Evolutionary conservation across 192 early-diverging fungal genomes (phyloP), one percentile per base, ranked within the genome.

Genomic region (Umbelopsis isabellina): DNA sequence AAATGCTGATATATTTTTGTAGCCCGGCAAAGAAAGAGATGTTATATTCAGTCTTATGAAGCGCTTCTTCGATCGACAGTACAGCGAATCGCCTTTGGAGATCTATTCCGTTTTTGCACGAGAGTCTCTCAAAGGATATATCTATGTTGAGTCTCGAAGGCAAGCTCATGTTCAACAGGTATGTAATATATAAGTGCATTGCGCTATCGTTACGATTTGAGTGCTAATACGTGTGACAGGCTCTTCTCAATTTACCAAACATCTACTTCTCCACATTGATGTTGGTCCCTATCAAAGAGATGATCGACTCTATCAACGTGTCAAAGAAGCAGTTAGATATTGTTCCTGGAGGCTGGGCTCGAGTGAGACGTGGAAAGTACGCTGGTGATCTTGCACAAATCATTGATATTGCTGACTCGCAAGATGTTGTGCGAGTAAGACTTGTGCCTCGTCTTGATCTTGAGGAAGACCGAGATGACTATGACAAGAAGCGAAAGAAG

Each of bases 331-430:
- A 85, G 49, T 67, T 81, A 0, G 87, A 93, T 4, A 69, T 95
- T 27, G 82, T 88, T 47, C 73, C 79, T 12, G 91, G 91, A 15
- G 77, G 86, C 8, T 99, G 96, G 96, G 93, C 95, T 30, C 87
- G 95, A 46, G 87, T 97, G 48, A 92, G 91, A 72, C 89, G 91
- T 69, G 98, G 96, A 48, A 98, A 92, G 72, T 98, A 97, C 72
- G 89, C 88, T 7, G 94, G 93, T 47, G 98, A 99, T 82, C 79
- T 99, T 72, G 96, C 89, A 25, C 94, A 96, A 80, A 82, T 90
- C 15, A 67, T 84, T 27, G 85, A 83, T 37, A 83, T 92, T 22
- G 74, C 89, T 25, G 91, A 93, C 68, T 84, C 87, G 37, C 82
- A 86, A 25, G 91, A 93, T 49, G 66, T 79, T 0, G 87, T 85